These are phyloP conservation scores for Teratosphaeria epicoccoides DNA, from an alignment of 2,329 filamentous ascomycete genomes.

Conservation along the genomic window DNA sequence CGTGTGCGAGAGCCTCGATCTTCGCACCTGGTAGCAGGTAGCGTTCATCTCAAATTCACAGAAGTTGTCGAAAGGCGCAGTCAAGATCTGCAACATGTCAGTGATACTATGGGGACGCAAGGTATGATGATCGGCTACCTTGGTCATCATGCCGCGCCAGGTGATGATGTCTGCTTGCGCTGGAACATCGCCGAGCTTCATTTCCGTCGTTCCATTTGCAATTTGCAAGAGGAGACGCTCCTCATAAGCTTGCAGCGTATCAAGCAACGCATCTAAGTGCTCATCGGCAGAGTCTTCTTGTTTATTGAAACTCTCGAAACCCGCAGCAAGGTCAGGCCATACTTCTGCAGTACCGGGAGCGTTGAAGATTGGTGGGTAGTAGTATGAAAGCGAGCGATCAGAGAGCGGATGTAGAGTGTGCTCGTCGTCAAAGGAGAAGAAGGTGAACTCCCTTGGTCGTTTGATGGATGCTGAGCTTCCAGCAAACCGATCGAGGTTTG, in stretches of 20 bases:
- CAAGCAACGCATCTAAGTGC: constrained; percentile 74
- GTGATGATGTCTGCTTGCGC: constrained; percentile 68
- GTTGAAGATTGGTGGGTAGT: constrained; percentile 55
- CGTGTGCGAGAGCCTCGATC: neutral
- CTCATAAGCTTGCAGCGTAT: constrained; percentile 64
- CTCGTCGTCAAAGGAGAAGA: constrained; percentile 83
- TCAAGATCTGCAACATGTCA: constrained; percentile 59
- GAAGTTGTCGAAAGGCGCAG: constrained; percentile 67
- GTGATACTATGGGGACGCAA: neutral
- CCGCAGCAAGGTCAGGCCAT: constrained; percentile 59
- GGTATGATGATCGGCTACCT: constrained; percentile 43
- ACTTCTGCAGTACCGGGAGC: constrained; percentile 11
- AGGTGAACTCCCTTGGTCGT: constrained; percentile 76
- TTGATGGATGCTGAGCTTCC: constrained; percentile 60
- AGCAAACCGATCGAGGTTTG: constrained; percentile 58
- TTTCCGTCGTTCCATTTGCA: constrained; percentile 1
- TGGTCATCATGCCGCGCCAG: constrained; percentile 98
- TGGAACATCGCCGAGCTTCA: constrained; percentile 5
- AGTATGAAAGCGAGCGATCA: constrained; percentile 73
- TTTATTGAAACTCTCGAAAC: constrained; percentile 65
- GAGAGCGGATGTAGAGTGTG: constrained; percentile 62
- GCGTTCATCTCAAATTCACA: constrained; percentile 97
- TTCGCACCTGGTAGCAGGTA: constrained; percentile 70
- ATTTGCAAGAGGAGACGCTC: constrained; percentile 54
- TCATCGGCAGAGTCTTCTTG: constrained; percentile 74